Conservation (phyloP, 116 monocot genomes). For the Papilionanthe hybrid region DNA sequence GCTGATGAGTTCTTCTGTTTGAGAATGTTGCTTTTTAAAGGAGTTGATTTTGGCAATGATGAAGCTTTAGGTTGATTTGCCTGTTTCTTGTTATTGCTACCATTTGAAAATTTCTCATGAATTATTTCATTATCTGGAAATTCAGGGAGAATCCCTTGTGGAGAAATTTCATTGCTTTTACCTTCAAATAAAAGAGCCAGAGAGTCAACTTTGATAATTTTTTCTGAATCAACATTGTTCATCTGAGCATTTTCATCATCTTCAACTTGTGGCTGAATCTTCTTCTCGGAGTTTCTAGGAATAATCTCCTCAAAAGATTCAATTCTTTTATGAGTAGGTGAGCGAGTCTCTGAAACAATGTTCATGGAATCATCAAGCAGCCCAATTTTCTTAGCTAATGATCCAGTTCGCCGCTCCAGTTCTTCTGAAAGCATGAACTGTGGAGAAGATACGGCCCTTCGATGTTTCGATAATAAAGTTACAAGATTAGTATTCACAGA, state of each 20-base stretch:
- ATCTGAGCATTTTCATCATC: background rate
- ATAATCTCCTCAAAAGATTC: background rate
- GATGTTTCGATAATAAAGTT: background rate
- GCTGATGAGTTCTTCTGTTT: conserved; percentile 1
- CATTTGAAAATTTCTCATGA: background rate
- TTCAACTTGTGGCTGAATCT: background rate
- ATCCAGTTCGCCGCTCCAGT: background rate
- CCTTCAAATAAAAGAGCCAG: background rate
- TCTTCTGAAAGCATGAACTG: background rate
- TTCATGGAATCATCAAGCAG: background rate
- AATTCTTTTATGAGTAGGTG: background rate
- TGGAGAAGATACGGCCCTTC: background rate
- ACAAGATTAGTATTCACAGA: background rate
- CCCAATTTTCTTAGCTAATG: background rate
- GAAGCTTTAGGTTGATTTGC: background rate
- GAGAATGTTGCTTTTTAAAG: conserved; percentile 7
- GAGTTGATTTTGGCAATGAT: conserved; percentile 3
- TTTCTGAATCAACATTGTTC: background rate
- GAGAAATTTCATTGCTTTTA: background rate
- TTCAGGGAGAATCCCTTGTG: background rate
- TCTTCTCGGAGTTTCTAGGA: background rate
- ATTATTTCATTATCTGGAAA: background rate
- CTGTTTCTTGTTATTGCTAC: background rate
- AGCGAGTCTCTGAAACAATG: background rate
- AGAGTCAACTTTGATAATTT: background rate